These are phyloP conservation scores for Gynochthodes officinalis DNA, from an alignment of 257 asterid species.

Conservation along the genomic window DNA sequence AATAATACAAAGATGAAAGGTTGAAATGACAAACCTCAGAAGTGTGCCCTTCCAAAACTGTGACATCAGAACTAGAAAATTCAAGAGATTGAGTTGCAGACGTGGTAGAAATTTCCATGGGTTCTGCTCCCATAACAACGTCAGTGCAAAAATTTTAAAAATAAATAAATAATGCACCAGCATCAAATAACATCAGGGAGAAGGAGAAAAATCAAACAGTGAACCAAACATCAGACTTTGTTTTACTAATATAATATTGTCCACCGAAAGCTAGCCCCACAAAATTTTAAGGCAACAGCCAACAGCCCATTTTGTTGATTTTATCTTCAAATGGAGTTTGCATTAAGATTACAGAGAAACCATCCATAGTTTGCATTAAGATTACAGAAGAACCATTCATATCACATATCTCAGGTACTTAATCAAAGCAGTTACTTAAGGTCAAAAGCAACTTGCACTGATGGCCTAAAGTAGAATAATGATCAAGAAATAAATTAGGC, in stretches of 20 bases:
- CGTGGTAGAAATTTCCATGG: slow-evolving; percentile 22
- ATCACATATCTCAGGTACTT: background rate
- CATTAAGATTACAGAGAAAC: background rate
- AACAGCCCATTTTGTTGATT: background rate
- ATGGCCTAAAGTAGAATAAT: background rate
- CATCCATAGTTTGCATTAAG: background rate
- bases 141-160: background rate
- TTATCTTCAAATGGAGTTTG: background rate
- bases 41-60: slow-evolving; percentile 29
- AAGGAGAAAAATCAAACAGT: background rate
- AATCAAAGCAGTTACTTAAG: too few species aligned
- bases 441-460: background rate
- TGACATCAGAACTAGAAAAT: slow-evolving; percentile 25
- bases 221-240: background rate
- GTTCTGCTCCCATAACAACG: slow-evolving; percentile 18
- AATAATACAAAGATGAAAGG: slow-evolving; percentile 1
- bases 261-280: background rate
- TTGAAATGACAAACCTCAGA: slow-evolving; percentile 26
- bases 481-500: background rate
- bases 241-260: background rate
- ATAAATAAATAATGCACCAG: background rate
- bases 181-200: background rate
- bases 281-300: background rate
- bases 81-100: slow-evolving; percentile 10
- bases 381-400: background rate